Conservation (phyloP, 371 early-diverging fungal species). For the Mucor velutinosus region DNA sequence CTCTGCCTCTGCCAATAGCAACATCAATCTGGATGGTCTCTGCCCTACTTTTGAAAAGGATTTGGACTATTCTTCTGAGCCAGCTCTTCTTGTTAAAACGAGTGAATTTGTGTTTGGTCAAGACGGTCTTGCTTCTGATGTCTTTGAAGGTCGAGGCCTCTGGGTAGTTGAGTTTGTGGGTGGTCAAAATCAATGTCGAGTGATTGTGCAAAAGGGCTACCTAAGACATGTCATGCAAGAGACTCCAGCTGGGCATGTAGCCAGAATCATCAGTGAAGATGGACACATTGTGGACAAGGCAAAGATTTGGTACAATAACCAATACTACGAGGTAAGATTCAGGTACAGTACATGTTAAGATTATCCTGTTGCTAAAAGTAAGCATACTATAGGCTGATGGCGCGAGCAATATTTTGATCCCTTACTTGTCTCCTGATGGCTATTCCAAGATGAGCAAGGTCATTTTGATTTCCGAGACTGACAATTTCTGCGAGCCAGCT, state of each 20-base stretch:
- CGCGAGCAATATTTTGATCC: slow-evolving; percentile 45
- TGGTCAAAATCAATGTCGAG: slow-evolving; percentile 39
- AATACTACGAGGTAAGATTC: slow-evolving; percentile 44
- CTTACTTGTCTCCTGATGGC: slow-evolving; percentile 29
- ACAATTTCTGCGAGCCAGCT: slow-evolving; percentile 43
- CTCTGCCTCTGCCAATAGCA: slow-evolving; percentile 1
- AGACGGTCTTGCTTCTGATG: slow-evolving; percentile 24
- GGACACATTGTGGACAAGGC: slow-evolving; percentile 27
- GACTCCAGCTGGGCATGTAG: slow-evolving; percentile 53
- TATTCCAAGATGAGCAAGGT: not conserved
- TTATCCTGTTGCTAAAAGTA: not conserved
- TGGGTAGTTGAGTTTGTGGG: slow-evolving; percentile 55
- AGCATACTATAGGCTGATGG: slow-evolving; percentile 50
- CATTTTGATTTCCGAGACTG: slow-evolving; percentile 33
- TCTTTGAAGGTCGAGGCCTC: slow-evolving; percentile 43
- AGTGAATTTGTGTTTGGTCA: slow-evolving; percentile 26
- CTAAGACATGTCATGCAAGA: slow-evolving; percentile 49
- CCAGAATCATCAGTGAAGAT: slow-evolving; percentile 50
- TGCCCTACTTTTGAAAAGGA: slow-evolving; percentile 44
- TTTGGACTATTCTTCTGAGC: slow-evolving; percentile 20
- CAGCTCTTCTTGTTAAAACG: slow-evolving; percentile 17
- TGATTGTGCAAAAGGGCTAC: slow-evolving; percentile 54
- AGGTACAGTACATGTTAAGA: not conserved
- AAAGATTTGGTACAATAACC: slow-evolving; percentile 46
- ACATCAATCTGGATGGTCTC: slow-evolving; percentile 41